Conservation (phyloP, 345 rosid species). For the Stellera chamaejasme region DNA sequence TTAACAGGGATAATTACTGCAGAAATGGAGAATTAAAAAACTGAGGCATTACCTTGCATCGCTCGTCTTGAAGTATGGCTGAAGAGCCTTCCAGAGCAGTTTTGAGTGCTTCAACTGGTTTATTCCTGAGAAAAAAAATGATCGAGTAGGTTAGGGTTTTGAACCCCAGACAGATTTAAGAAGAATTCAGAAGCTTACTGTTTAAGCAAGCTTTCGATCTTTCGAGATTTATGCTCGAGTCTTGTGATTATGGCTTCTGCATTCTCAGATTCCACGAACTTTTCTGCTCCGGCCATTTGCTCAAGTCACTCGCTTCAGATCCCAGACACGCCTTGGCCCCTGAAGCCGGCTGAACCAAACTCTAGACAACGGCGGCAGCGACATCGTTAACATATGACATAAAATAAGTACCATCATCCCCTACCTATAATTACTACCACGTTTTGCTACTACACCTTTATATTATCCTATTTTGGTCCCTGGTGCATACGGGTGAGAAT, state of each 20-base stretch:
- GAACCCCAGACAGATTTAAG: not conserved
- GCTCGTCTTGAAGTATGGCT: slow-evolving; percentile 73
- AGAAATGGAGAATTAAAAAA: not conserved
- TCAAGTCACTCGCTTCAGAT: not conserved
- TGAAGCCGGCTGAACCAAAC: too few relatives aligned
- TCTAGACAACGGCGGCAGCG: too few relatives aligned
- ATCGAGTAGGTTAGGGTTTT: slow-evolving; percentile 2
- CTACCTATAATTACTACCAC: too few relatives aligned
- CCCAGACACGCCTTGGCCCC: too few relatives aligned
- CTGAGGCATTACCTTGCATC: slow-evolving; percentile 61
- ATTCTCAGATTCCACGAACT: slow-evolving; percentile 68
- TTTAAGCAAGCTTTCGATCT: slow-evolving; percentile 84
- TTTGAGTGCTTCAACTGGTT: slow-evolving; percentile 76
- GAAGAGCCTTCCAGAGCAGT: slow-evolving; percentile 91
- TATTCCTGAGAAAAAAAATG: slow-evolving; percentile 21
- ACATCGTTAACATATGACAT: too few relatives aligned
- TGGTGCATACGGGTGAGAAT: too few relatives aligned
- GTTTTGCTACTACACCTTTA: too few relatives aligned
- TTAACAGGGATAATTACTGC: not conserved
- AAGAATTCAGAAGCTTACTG: slow-evolving; percentile 29
- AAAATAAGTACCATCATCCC: too few relatives aligned
- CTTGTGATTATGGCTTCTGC: slow-evolving; percentile 86
- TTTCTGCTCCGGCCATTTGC: slow-evolving; percentile 41
- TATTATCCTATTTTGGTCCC: too few relatives aligned
- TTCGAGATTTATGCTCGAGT: slow-evolving; percentile 85